Evolutionary conservation across 225 moss, liverwort and hornwort species (phyloP).

Genomic region (Rhytidiadelphus loreus): DNA sequence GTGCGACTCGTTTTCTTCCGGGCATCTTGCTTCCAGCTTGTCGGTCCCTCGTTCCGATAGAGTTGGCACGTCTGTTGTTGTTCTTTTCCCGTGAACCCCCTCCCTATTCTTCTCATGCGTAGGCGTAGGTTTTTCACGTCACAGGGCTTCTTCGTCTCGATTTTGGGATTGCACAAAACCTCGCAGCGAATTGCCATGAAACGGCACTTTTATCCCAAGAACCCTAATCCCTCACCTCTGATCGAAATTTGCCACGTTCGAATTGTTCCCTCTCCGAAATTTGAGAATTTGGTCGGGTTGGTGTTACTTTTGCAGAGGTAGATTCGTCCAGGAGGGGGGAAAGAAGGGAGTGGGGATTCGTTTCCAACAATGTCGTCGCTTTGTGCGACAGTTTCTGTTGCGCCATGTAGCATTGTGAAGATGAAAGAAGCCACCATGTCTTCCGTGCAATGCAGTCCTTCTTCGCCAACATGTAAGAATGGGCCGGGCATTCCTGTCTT

Average conservation of each 20-base stretch:
- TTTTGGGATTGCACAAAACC: not conserved
- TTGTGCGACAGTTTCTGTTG: conserved; percentile 16
- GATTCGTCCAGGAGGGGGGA: not conserved
- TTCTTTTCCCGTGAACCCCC: not conserved
- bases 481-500: not conserved
- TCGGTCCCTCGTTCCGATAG: not conserved
- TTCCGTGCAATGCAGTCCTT: conserved; percentile 5
- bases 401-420: conserved; percentile 14
- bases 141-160: not conserved
- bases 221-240: not conserved
- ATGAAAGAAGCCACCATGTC: conserved; percentile 8
- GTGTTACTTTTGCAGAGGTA: not conserved
- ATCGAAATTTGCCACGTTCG: not conserved
- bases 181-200: not conserved
- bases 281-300: not conserved
- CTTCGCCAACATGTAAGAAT: not conserved
- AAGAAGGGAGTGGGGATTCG: not conserved
- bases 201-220: not conserved
- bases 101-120: not conserved
- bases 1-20: not conserved
- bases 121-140: not conserved
- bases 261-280: not conserved
- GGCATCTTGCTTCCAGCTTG: not conserved
- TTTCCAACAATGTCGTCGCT: conserved; percentile 24
- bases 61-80: too few species aligned